These are phyloP conservation scores for Tetrapisispora fleetii DNA, from an alignment of 805 yeast genomes.

Conservation along the genomic window DNA sequence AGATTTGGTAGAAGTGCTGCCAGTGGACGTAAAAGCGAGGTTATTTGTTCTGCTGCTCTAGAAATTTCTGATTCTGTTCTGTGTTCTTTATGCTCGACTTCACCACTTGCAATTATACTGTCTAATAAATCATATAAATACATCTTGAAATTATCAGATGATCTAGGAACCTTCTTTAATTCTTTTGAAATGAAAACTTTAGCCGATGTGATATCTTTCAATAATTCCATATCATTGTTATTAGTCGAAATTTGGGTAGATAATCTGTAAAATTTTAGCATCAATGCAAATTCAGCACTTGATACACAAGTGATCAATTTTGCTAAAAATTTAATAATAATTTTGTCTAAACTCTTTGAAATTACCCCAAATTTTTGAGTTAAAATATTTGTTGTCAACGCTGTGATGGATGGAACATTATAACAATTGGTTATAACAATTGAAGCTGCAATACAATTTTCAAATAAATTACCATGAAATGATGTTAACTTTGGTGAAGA, in stretches of 20 bases:
- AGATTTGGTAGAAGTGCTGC: constrained; percentile 62
- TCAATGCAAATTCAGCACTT: constrained; percentile 56
- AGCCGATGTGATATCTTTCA: constrained; percentile 39
- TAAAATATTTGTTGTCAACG: constrained; percentile 69
- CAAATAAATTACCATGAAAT: constrained; percentile 33
- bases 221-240: constrained; percentile 30
- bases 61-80: constrained; percentile 66
- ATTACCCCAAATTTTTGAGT: constrained; percentile 57
- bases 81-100: constrained; percentile 63
- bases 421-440: constrained; percentile 56
- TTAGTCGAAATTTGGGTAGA: constrained; percentile 38
- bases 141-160: constrained; percentile 38
- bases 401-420: constrained; percentile 61
- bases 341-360: constrained; percentile 43
- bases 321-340: constrained; percentile 53
- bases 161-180: constrained; percentile 19
- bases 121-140: constrained; percentile 60
- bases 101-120: constrained; percentile 67
- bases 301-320: constrained; percentile 52
- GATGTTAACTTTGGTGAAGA: not conserved
- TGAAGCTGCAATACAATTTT: constrained; percentile 61
- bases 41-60: constrained; percentile 60
- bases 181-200: constrained; percentile 36
- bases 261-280: constrained; percentile 48
- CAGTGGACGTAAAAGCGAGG: constrained; percentile 56